phyloP scores from a whole-genome alignment of 192 early-diverging fungal genomes.

The Lobulomyces angularis region DNA sequence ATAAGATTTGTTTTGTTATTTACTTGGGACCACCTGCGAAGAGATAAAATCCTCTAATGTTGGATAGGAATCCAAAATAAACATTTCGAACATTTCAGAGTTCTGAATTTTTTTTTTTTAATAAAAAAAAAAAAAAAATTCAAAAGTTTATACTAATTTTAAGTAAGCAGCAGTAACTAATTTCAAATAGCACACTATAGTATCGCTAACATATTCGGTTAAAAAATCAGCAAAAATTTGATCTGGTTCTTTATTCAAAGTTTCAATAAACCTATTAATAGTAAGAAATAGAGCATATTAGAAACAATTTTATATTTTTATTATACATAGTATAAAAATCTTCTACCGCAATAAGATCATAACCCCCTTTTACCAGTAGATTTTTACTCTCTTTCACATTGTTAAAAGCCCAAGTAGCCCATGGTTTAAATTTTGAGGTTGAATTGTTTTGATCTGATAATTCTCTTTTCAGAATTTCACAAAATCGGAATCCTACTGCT shows the following conservation, averaged over 20 bases:
- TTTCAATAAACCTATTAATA: conserved; percentile 24
- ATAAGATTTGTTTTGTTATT: conserved; percentile 1
- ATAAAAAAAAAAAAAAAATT: not conserved
- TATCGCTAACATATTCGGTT: conserved; percentile 28
- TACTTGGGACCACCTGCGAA: conserved; percentile 34
- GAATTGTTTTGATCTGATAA: too few species aligned
- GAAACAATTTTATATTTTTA: too few species aligned
- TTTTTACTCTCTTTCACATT: conserved; percentile 7
- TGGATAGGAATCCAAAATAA: conserved; percentile 34
- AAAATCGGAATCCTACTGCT: conserved; percentile 29
- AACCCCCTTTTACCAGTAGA: conserved; percentile 15
- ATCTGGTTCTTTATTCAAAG: conserved; percentile 9
- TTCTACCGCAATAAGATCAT: conserved; percentile 29
- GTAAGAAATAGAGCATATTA: too few species aligned
- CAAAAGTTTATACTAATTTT: conserved; percentile 17
- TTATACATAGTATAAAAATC: too few species aligned
- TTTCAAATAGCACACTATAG: conserved; percentile 37
- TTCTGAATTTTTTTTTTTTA: too few species aligned
- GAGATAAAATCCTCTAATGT: conserved; percentile 27
- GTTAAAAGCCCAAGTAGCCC: conserved; percentile 9
- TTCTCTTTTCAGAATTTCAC: conserved; percentile 30
- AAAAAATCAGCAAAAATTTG: conserved; percentile 20
- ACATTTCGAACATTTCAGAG: conserved; percentile 38
- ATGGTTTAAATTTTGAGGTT: conserved; percentile 8
- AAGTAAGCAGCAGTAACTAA: conserved; percentile 33